These are phyloP conservation scores for Thozetella sp. DNA, from an alignment of 495 filamentous ascomycete species.

Conservation along the genomic window DNA sequence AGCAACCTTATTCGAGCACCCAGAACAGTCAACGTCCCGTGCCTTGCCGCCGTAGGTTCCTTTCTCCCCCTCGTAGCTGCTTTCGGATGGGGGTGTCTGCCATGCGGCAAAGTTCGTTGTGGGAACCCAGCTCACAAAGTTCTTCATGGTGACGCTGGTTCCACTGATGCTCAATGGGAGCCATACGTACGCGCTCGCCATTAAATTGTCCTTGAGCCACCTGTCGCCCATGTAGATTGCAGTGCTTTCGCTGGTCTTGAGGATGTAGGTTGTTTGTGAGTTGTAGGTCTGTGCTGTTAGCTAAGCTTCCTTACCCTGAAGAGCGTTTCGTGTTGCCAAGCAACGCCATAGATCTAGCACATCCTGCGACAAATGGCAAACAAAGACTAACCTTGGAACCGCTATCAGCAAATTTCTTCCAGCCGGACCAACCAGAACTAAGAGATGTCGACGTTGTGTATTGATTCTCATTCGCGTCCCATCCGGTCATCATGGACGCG, in stretches of 20 bases:
- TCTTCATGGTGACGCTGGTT: conserved; percentile 50
- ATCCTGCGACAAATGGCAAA: conserved; percentile 7
- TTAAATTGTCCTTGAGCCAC: conserved; percentile 60
- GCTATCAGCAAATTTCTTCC: conserved; percentile 57
- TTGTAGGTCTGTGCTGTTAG: conserved; percentile 39
- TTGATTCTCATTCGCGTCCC: conserved; percentile 65
- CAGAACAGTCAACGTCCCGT: conserved; percentile 37
- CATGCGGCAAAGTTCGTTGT: conserved; percentile 39
- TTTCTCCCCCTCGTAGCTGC: conserved; percentile 50
- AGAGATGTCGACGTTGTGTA: conserved; percentile 39
- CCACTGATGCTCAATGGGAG: conserved; percentile 61
- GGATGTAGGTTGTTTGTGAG: conserved; percentile 52
- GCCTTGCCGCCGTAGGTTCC: conserved; percentile 31
- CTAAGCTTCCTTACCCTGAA: conserved; percentile 8
- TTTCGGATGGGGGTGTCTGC: conserved; percentile 43
- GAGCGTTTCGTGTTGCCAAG: conserved; percentile 1
- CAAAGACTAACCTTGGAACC: conserved; percentile 42
- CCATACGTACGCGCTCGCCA: conserved; percentile 67
- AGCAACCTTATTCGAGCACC: conserved; percentile 42
- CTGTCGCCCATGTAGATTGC: conserved; percentile 69
- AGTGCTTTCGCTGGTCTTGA: conserved; percentile 39
- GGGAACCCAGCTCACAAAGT: conserved; percentile 56
- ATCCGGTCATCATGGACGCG: conserved; percentile 37
- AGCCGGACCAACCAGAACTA: conserved; percentile 51
- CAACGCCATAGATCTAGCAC: too few species aligned